Base-by-base conservation (phyloP, 148 eudicot species). In the Nyssa sinensis region DNA sequence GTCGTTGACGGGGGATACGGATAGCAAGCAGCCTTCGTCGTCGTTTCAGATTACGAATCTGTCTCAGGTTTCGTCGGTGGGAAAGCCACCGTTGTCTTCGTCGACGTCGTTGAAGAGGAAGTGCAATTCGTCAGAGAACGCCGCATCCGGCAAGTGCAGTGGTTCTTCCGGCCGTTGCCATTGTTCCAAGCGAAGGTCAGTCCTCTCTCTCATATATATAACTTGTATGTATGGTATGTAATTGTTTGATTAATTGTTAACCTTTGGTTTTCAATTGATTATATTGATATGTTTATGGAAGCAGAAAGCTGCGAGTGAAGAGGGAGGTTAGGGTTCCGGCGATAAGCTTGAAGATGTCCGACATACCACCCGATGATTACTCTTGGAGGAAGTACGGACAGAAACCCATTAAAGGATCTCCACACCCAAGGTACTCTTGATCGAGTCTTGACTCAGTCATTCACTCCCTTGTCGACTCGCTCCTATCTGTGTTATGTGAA, bases 341-440 rank as follows among this genome's bases (percentile, higher is more conserved):
- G 19, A 90, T 94, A 67, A 90, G 97, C 81, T 70, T 89, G 78
- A 94, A 90, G 74, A 86, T 94, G 88, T 83, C 98, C 17, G 98
- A 91, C 69, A 94, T 94, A 70, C 98, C 98, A 44, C 96, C 98
- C 1, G 98, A 94, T 63, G 93, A 94, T 81, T 94, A 88, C 71
- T 94, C 98, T 0, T 94, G 98, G 98, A 87, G 98, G 60, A 94
- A 94, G 81, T 94, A 94, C 62, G 98, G 98, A 10, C 98, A 94
- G 72, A 94, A 94, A 71, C 98, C 98, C 35, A 94, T 94, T 53
- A 94, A 94, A 83, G 98, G 98, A 3, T 94, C 98, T 47, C 98
- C 98, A 24, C 93, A 94, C 83, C 98, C 98, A 66, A 94, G 98
- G 98, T 92, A 89, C 33, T 29, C 30, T 57, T 63, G 37, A 7